phyloP scores from a whole-genome alignment of 345 rosid genomes.

The Turritis glabra region DNA sequence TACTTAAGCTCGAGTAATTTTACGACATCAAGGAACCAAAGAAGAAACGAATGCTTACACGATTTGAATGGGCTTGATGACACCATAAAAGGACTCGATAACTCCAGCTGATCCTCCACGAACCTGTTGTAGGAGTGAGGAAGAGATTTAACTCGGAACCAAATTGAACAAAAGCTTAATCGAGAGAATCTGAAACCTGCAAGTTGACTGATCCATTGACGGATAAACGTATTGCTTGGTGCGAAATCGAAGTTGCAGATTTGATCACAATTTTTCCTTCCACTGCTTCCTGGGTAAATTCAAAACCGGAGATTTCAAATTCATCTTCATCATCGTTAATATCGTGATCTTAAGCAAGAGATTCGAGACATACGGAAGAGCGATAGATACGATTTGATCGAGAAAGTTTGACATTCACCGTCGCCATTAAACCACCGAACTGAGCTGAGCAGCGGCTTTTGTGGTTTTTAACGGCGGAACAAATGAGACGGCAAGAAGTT shows the following conservation, averaged over 20 bases:
- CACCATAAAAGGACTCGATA: constrained; percentile 79
- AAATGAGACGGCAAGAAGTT: constrained; percentile 22
- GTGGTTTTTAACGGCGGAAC: constrained; percentile 7
- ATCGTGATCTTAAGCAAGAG: neutral
- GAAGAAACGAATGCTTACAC: constrained; percentile 45
- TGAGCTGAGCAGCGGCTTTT: neutral
- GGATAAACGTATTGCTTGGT: constrained; percentile 68
- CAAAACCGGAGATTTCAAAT: neutral
- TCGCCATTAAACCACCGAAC: constrained; percentile 29
- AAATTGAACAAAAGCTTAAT: neutral
- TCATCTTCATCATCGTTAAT: neutral
- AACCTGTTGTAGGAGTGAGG: constrained; percentile 46
- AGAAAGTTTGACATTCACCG: constrained; percentile 60
- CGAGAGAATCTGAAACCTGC: constrained; percentile 51
- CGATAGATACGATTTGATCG: constrained; percentile 67
- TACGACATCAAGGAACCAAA: neutral
- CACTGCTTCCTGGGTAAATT: constrained; percentile 55
- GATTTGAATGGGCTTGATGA: constrained; percentile 68
- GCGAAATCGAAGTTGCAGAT: constrained; percentile 71
- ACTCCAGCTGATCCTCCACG: constrained; percentile 94
- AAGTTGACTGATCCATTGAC: constrained; percentile 70
- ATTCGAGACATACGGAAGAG: constrained; percentile 53
- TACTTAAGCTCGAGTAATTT: neutral
- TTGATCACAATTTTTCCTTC: constrained; percentile 71
- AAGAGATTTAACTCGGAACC: neutral